Evolutionary conservation across 2,329 filamentous ascomycete species (phyloP).

Genomic region (Aspergillus felis): DNA sequence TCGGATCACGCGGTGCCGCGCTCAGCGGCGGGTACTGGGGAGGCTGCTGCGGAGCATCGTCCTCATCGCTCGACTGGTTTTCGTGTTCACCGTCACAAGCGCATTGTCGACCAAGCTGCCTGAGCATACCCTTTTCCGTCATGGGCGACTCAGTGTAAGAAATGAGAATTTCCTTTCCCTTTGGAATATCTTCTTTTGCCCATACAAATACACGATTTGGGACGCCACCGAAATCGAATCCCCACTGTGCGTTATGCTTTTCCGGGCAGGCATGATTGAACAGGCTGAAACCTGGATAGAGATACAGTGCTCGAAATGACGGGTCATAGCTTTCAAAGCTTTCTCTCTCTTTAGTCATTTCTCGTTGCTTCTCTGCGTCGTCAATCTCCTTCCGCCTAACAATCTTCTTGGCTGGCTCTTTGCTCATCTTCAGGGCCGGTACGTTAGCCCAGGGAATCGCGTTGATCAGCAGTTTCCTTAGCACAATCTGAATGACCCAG

Average conservation of each 20-base stretch:
- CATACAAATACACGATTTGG: slow-evolving; percentile 30
- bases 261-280: slow-evolving; percentile 27
- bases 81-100: slow-evolving; percentile 5
- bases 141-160: slow-evolving; percentile 13
- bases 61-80: background rate
- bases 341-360: background rate
- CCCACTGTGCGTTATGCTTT: slow-evolving; percentile 27
- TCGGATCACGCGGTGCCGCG: background rate
- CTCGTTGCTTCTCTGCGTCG: slow-evolving; percentile 3
- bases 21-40: background rate
- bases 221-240: slow-evolving; percentile 20
- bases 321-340: slow-evolving; percentile 15
- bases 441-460: slow-evolving; percentile 27
- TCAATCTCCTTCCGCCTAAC: background rate
- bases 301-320: slow-evolving; percentile 25
- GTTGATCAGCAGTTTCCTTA: slow-evolving; percentile 30
- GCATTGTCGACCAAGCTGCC: slow-evolving; percentile 15
- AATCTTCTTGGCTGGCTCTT: slow-evolving; percentile 7
- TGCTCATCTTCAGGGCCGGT: slow-evolving; percentile 8
- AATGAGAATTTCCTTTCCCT: slow-evolving; percentile 25
- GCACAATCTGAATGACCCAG: slow-evolving; percentile 33
- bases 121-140: slow-evolving; percentile 2
- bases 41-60: background rate
- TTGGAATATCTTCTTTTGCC: slow-evolving; percentile 19
- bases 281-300: slow-evolving; percentile 30